A percentile compares a stretch with the other conserved stretches of the same genome.
phyloP scores from a whole-genome alignment of 345 rosid species.

The Salix exigua region DNA sequence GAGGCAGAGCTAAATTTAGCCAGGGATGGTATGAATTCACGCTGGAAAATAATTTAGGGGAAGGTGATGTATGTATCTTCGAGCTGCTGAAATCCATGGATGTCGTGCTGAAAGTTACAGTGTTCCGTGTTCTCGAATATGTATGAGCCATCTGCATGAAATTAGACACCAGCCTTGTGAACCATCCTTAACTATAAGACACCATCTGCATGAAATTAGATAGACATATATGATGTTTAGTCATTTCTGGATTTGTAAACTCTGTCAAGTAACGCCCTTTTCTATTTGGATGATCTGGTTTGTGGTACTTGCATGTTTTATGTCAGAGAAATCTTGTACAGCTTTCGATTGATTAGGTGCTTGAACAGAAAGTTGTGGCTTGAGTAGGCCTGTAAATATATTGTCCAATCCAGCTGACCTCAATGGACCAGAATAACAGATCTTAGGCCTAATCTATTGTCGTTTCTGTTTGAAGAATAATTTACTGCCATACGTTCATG shows the following conservation, averaged over 20 bases:
- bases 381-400: conserved; percentile 42
- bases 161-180: conserved; percentile 6
- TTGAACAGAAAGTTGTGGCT: conserved; percentile 32
- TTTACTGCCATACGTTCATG: neutral
- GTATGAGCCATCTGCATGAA: conserved; percentile 16
- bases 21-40: conserved; percentile 95
- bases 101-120: conserved; percentile 72
- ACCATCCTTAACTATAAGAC: conserved; percentile 14
- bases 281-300: conserved; percentile 15
- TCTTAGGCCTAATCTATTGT: conserved; percentile 14
- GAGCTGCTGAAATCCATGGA: conserved; percentile 72
- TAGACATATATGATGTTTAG: conserved; percentile 12
- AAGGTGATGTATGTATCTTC: conserved; percentile 83
- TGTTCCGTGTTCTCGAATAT: conserved; percentile 52
- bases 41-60: conserved; percentile 73
- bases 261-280: conserved; percentile 5
- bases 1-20: conserved; percentile 79
- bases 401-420: conserved; percentile 27
- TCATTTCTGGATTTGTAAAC: conserved; percentile 18
- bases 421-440: conserved; percentile 10
- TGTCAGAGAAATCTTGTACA: conserved; percentile 25
- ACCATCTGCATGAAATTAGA: conserved; percentile 15
- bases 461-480: neutral
- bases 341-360: conserved; percentile 22
- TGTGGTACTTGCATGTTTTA: conserved; percentile 15